Percentiles rank a stretch among this genome's conserved stretches.
Conservation (phyloP, 2,329 filamentous ascomycete species). For the Penicillium sp. region DNA sequence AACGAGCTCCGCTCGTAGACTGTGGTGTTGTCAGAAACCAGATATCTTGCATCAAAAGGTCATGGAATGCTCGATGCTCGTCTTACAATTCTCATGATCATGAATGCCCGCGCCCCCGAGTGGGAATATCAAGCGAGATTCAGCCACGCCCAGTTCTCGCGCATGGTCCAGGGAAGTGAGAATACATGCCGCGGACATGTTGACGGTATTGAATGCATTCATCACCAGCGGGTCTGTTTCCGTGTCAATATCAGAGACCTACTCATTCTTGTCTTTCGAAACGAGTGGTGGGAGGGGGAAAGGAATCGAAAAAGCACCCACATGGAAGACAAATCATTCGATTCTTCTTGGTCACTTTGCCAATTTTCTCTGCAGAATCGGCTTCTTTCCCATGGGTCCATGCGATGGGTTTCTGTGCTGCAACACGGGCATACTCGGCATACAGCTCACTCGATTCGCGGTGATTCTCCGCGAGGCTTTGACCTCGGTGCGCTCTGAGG, state of each 20-base stretch:
- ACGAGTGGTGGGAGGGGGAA: too few relatives aligned
- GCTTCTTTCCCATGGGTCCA: slow-evolving; percentile 52
- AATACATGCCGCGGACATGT: slow-evolving; percentile 56
- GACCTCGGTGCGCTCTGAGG: slow-evolving; percentile 52
- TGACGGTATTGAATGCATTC: slow-evolving; percentile 67
- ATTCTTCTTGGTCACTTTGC: slow-evolving; percentile 51
- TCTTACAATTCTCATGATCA: slow-evolving; percentile 52
- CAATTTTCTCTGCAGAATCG: slow-evolving; percentile 48
- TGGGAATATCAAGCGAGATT: slow-evolving; percentile 57
- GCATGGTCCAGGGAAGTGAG: slow-evolving; percentile 55
- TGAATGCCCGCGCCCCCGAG: slow-evolving; percentile 58
- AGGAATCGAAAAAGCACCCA: slow-evolving; percentile 30
- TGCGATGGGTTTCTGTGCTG: slow-evolving; percentile 48
- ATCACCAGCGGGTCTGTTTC: slow-evolving; percentile 58
- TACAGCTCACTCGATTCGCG: slow-evolving; percentile 56
- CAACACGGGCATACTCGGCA: slow-evolving; percentile 54
- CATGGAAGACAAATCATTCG: slow-evolving; percentile 65
- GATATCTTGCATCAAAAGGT: neutral
- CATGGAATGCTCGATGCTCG: neutral
- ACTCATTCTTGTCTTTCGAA: too few relatives aligned
- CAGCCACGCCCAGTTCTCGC: slow-evolving; percentile 48
- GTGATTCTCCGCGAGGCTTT: slow-evolving; percentile 52
- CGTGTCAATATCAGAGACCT: neutral
- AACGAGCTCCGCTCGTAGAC: slow-evolving; percentile 50
- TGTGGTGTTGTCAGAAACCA: slow-evolving; percentile 19